Conservation (phyloP, 257 asterid species). For the Lycium ferocissimum region DNA sequence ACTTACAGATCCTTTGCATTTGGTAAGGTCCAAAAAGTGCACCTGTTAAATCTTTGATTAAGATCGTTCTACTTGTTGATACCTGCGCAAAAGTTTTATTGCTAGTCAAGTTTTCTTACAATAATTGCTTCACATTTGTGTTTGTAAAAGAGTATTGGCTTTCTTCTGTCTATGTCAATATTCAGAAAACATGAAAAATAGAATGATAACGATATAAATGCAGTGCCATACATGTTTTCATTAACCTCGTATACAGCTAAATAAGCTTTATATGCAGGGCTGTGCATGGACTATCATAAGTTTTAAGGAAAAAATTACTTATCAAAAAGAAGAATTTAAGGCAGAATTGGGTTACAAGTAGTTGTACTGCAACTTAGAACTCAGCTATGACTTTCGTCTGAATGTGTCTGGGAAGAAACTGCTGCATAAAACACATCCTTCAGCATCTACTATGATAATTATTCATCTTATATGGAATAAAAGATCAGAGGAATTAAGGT, state of each 20-base stretch:
- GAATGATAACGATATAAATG: conserved; percentile 10
- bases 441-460: conserved; percentile 10
- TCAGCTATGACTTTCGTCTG: neutral
- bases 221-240: conserved; percentile 19
- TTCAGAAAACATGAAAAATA: conserved; percentile 3
- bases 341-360: conserved; percentile 3
- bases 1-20: conserved; percentile 79
- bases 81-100: neutral
- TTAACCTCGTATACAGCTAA: neutral
- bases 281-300: neutral
- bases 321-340: neutral
- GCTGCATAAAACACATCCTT: conserved; percentile 21
- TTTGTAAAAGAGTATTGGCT: neutral
- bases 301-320: neutral
- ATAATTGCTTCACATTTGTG: conserved; percentile 23
- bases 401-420: neutral
- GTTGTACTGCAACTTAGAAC: neutral
- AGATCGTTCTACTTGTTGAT: conserved; percentile 19
- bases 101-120: conserved; percentile 2
- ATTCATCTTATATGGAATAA: conserved; percentile 12
- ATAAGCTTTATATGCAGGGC: neutral
- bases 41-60: conserved; percentile 33
- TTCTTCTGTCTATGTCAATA: neutral
- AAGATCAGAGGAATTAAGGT: neutral
- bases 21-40: conserved; percentile 66